Percentiles rank a stretch among this genome's conserved stretches.
These are phyloP conservation scores for Ascosphaera pollenicola DNA, from an alignment of 2,329 filamentous ascomycete genomes.

Conservation along the genomic window DNA sequence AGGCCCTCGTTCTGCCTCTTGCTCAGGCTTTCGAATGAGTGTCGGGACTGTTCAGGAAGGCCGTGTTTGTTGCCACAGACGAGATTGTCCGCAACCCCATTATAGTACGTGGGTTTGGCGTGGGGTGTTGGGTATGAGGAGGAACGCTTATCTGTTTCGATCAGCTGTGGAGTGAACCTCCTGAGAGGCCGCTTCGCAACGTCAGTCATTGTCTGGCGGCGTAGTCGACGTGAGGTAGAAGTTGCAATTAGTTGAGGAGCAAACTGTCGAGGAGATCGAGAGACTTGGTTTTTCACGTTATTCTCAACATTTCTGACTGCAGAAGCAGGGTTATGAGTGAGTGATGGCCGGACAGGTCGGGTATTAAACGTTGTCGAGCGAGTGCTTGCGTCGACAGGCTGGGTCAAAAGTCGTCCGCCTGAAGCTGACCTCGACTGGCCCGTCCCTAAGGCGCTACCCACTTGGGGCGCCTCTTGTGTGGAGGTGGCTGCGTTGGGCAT, in stretches of 20 bases:
- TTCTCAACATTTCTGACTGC: background rate
- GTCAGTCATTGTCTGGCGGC: background rate
- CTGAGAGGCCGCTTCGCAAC: conserved; percentile 9
- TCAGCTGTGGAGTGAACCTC: conserved; percentile 54
- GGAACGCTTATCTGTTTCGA: conserved; percentile 56
- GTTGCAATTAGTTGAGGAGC: background rate
- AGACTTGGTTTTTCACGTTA: background rate
- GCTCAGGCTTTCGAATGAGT: background rate
- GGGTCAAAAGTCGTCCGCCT: no score
- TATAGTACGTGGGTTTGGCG: background rate
- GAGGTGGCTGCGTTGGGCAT: no score
- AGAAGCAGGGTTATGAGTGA: background rate
- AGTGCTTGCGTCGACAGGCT: no score
- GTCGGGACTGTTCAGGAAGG: background rate
- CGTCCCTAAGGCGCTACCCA: no score
- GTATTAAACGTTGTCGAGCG: background rate
- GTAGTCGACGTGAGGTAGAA: conserved; percentile 1
- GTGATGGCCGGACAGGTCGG: background rate
- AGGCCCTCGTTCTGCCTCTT: background rate
- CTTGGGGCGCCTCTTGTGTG: no score
- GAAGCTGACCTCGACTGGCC: no score
- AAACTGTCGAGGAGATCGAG: background rate
- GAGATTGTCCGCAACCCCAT: background rate
- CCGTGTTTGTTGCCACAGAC: background rate
- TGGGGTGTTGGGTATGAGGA: conserved; percentile 15